Conservation (phyloP, 2,329 filamentous ascomycete genomes). For the Incumbomyces delicatus region DNA sequence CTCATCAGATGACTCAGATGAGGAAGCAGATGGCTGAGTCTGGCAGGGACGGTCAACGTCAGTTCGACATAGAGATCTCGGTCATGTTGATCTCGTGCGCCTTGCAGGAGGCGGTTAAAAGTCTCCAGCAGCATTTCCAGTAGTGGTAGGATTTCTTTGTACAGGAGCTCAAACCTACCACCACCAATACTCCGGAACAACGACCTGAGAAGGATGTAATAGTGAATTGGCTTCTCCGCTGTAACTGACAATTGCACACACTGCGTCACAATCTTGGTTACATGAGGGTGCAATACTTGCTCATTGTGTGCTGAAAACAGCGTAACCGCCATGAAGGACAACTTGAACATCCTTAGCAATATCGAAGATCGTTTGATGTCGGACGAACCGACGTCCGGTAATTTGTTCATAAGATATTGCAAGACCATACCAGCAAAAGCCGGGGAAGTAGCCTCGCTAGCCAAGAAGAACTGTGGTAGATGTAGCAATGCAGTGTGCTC, state of each 20-base stretch:
- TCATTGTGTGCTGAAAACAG: constrained; percentile 93
- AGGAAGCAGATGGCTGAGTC: constrained; percentile 85
- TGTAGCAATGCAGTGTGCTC: constrained; percentile 90
- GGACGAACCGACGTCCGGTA: constrained; percentile 85
- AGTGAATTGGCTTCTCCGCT: constrained; percentile 96
- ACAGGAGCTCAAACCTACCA: constrained; percentile 92
- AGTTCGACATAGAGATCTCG: constrained; percentile 95
- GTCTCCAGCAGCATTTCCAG: constrained; percentile 97
- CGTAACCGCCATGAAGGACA: constrained; percentile 98
- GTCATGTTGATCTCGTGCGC: constrained; percentile 80
- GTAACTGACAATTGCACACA: constrained; percentile 93
- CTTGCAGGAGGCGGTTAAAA: constrained; percentile 85
- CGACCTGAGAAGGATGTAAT: constrained; percentile 85
- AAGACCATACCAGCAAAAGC: constrained; percentile 97
- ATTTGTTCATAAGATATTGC: constrained; percentile 92
- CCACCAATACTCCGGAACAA: constrained; percentile 95
- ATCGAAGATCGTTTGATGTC: constrained; percentile 92
- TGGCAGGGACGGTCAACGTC: constrained; percentile 87
- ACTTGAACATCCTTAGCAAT: constrained; percentile 84
- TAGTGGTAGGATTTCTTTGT: constrained; percentile 93
- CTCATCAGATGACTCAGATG: constrained; percentile 96
- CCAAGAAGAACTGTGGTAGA: constrained; percentile 94
- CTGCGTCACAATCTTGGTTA: constrained; percentile 93
- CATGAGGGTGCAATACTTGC: constrained; percentile 86
- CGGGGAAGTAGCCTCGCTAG: constrained; percentile 95